Percentiles rank a stretch among this genome's conserved stretches.
Evolutionary conservation across 139 green algal genomes (phyloP).

Genomic region (Chlamydomonas sp.): DNA sequence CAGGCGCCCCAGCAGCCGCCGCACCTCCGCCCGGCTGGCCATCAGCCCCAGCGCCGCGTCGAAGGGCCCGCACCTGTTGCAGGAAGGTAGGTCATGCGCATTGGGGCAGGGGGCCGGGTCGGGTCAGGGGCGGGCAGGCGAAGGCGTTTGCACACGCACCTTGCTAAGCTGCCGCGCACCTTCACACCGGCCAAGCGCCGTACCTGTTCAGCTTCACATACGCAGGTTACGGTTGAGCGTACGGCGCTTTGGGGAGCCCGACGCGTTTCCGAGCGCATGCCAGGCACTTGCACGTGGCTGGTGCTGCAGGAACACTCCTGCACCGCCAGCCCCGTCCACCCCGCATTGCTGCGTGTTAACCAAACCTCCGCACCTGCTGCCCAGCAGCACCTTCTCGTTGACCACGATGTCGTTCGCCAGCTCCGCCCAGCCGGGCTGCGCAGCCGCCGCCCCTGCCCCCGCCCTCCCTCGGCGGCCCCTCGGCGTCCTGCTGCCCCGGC

Average conservation of each 20-base stretch:
- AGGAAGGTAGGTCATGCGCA: neutral
- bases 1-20: conserved; percentile 62
- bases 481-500: neutral
- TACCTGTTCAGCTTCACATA: too few relatives aligned
- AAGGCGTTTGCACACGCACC: too few relatives aligned
- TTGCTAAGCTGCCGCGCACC: too few relatives aligned
- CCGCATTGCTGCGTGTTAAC: neutral
- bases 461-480: neutral
- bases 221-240: too few relatives aligned
- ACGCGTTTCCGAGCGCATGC: too few relatives aligned
- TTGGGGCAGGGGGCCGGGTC: too few relatives aligned
- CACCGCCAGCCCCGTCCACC: neutral
- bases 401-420: conserved; percentile 81
- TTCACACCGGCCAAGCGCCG: too few relatives aligned
- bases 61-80: conserved; percentile 73
- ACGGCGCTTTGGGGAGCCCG: too few relatives aligned
- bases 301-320: neutral
- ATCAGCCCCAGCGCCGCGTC: conserved; percentile 61
- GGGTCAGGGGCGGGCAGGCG: too few relatives aligned
- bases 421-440: conserved; percentile 56
- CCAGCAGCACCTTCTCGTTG: conserved; percentile 72
- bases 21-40: conserved; percentile 36
- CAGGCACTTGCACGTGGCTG: too few relatives aligned
- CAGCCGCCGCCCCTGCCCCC: neutral
- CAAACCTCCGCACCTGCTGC: conserved; percentile 31